Base-by-base conservation (phyloP, 306 rosid species). In the Abrus precatorius region DNA sequence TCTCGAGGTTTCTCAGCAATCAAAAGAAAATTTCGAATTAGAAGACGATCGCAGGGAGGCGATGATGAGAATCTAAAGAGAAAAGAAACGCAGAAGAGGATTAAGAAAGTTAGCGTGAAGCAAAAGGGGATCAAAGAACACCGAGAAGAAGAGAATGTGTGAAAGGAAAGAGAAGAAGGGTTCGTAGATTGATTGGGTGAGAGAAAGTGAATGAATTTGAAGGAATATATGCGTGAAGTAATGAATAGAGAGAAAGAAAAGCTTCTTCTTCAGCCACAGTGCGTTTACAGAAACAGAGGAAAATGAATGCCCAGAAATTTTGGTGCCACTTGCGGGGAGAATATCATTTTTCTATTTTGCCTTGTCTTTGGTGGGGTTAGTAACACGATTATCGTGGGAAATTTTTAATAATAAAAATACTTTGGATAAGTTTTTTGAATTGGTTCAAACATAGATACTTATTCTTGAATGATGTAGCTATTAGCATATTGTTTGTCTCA, bases 221-320 rank as follows among this genome's bases (percentile, higher is more conserved):
- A 89, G 87, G 87, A 88, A 90, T 65, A 66, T 44, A 82, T 52
- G 85, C 82, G 83, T 73, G 83, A 85, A 84, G 76, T 75, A 81
- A 70, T 79, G 70, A 48, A 20, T 62, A 83, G 66, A 76, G 50
- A 55, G 56, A 72, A 34, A 40, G 47, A 49, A 56, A 79, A 72
- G 44, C 80, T 74, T 53, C 69, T 87, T 81, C 49, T 86, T 81
- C 54, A 84, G 83, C 57, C 75, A 57, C 82, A 70, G 29, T 44
- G 82, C 53, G 63, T 72, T 61, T 64, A 8, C 49, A 71, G 38
- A 73, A 61, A 60, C 62, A 78, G 63, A 54, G 76, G 68, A 66
- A 33, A 80, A 72, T 50, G 29, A 57, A 76, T 64, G 75, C 55
- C 32, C 6, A 41, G 36, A 9, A 74, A 34, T 6, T 63, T 59